Base-by-base conservation (phyloP, 2,329 filamentous ascomycete species). In the Madurella mycetomatis region DNA sequence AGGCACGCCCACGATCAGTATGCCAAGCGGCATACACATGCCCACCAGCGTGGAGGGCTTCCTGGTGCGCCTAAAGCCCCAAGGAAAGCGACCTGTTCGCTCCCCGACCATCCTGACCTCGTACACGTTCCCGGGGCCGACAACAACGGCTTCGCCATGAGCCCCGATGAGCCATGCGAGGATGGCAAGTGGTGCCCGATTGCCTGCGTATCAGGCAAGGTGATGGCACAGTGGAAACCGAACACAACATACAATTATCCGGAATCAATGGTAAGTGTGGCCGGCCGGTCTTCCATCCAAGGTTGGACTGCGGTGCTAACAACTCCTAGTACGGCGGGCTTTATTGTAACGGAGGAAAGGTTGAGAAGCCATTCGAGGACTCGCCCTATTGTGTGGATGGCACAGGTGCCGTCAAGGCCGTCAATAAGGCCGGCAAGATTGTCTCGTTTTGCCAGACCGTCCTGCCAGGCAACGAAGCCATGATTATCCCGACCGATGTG, bases 61-160 rank as follows among this genome's bases (percentile, higher is more conserved):
- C 30, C 64, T 37, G 55, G 57, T 47, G 57, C 56, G 9, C 53
- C 61, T 16, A 61, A 58, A 40, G 56, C 83, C 31, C 72, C 77
- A 63, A 84, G 83, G 71, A 78, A 82, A 61, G 73, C 74, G 37
- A 72, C 71, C 53, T 92, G 88, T 71, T 65, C 76, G 51, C 87
- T 92, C 64, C 88, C 88, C 11, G 73, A 76, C 34, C 77, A 87
- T 65, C 77, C 81, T 31, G 85, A 86, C 50, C 72, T 92, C 65
- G 81, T 90, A 43, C 69, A 81, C 13, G 78, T 92, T 49, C 88
- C 86, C 9, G 86, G 86, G 4, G 74, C 73, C 49, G 67, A 69
- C 67, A 92, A 92, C 72, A 85, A 76, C 47, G 88, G 88, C 57
- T 92, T 88, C 84, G 88, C 88, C 41, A 84, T 92, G 82, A 87